Percentiles rank a stretch among this genome's conserved stretches.
Conservation (phyloP, 2,329 filamentous ascomycete genomes). For the Metarhizium album region DNA sequence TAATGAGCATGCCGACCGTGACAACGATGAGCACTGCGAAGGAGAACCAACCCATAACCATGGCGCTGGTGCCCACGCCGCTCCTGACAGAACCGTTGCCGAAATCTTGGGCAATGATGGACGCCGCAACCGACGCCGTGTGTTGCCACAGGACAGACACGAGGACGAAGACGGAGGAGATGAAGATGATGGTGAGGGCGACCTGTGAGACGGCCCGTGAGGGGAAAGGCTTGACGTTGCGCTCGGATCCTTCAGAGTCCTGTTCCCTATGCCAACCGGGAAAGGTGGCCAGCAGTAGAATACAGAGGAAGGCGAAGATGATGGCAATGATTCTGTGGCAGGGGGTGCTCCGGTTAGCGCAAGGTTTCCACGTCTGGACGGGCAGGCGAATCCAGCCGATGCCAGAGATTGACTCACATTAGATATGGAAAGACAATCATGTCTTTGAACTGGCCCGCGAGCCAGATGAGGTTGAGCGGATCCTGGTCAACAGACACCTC, state of each 20-base stretch:
- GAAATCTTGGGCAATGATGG: conserved; percentile 84
- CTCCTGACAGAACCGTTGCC: conserved; percentile 80
- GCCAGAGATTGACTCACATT: too few relatives aligned
- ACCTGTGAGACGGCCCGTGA: conserved; percentile 86
- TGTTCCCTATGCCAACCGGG: conserved; percentile 94
- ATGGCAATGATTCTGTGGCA: conserved; percentile 96
- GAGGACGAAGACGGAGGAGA: conserved; percentile 59
- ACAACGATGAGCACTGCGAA: conserved; percentile 90
- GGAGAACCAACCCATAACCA: conserved; percentile 96
- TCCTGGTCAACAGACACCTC: conserved; percentile 86
- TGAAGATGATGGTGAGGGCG: conserved; percentile 84
- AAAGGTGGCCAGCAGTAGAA: conserved; percentile 90
- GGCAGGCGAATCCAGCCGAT: too few relatives aligned
- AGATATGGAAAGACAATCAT: conserved; percentile 97
- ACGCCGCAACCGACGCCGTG: conserved; percentile 90
- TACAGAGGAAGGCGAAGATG: conserved; percentile 91
- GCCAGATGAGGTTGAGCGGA: conserved; percentile 93
- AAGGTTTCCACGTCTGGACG: too few relatives aligned
- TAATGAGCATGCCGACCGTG: conserved; percentile 86
- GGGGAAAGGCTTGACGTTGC: conserved; percentile 89
- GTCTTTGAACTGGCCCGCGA: conserved; percentile 94
- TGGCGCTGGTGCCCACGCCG: conserved; percentile 85
- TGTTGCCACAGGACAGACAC: conserved; percentile 82
- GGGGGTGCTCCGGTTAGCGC: neutral
- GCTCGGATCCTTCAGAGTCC: conserved; percentile 68